Percentiles rank a stretch among this genome's conserved stretches.
These are phyloP conservation scores for Thoreauomyces humboldtii DNA, from an alignment of 192 early-diverging fungal species.

Conservation along the genomic window DNA sequence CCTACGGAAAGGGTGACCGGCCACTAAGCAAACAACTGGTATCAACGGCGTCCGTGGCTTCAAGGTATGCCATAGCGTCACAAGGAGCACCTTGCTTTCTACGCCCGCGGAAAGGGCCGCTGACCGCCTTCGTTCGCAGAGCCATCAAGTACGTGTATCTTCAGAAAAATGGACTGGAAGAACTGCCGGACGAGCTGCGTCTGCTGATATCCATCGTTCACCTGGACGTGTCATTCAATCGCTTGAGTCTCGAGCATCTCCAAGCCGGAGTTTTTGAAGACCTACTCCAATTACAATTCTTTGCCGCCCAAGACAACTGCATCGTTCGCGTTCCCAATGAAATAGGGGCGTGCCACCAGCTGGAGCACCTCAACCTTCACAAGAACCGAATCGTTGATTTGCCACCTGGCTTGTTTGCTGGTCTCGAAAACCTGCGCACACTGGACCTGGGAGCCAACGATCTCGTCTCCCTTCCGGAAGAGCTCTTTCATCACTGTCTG, in stretches of 20 bases:
- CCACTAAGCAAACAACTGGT: neutral
- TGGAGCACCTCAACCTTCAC: neutral
- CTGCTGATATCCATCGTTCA: neutral
- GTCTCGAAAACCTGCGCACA: neutral
- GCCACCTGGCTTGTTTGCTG: neutral
- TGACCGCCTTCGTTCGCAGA: neutral
- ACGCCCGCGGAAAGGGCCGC: too few relatives aligned
- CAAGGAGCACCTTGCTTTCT: too few relatives aligned
- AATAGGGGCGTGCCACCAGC: neutral
- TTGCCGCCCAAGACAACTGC: neutral
- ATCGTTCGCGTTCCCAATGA: neutral
- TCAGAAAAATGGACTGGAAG: neutral
- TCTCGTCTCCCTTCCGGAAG: neutral
- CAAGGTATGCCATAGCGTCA: too few relatives aligned
- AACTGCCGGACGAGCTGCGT: neutral
- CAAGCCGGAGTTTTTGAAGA: neutral
- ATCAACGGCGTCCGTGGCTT: too few relatives aligned
- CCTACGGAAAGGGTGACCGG: neutral
- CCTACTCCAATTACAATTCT: neutral
- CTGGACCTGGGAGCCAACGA: neutral
- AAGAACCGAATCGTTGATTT: neutral
- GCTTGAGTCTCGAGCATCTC: neutral
- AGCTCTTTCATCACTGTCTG: neutral
- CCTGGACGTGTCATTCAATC: slow-evolving; percentile 10
- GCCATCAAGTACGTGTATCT: neutral